These are phyloP conservation scores for Auxenochlorella pyrenoidosa DNA, from an alignment of 139 green algal species.

Conservation along the genomic window DNA sequence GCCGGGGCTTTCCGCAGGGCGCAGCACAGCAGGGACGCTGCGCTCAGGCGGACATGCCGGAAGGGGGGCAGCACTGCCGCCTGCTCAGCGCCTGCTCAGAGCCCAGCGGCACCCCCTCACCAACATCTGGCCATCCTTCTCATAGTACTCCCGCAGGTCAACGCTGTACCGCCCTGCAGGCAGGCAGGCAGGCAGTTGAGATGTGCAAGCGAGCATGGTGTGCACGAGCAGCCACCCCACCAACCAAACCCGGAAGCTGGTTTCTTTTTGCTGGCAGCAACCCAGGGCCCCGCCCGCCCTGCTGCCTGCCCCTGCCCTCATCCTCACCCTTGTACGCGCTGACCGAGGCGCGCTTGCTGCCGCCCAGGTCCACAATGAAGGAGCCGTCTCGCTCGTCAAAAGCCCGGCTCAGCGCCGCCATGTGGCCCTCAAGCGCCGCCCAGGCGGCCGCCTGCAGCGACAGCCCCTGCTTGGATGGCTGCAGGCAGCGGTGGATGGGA, in stretches of 20 bases:
- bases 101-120: background rate
- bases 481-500: background rate
- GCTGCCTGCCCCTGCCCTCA: background rate
- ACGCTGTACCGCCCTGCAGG: slow-evolving; percentile 41
- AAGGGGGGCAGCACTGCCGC: background rate
- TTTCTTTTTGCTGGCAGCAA: background rate
- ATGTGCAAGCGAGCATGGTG: background rate
- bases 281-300: background rate
- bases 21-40: background rate
- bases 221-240: too few species aligned
- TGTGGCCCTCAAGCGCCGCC: background rate
- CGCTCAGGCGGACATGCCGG: background rate
- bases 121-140: slow-evolving; percentile 56
- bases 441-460: slow-evolving; percentile 26
- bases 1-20: too few species aligned
- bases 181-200: background rate
- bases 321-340: slow-evolving; percentile 37
- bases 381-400: background rate
- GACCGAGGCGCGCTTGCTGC: slow-evolving; percentile 34
- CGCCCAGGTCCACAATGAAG: slow-evolving; percentile 1
- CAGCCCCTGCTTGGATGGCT: slow-evolving; percentile 9
- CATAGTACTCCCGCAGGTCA: slow-evolving; percentile 65
- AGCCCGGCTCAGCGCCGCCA: background rate
- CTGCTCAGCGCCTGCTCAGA: background rate
- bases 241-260: background rate